A percentile compares a stretch with the other conserved stretches of the same genome.
Evolutionary conservation across 1,284 basidiomycete species (phyloP).

Genomic region (Hemileia vastatrix): DNA sequence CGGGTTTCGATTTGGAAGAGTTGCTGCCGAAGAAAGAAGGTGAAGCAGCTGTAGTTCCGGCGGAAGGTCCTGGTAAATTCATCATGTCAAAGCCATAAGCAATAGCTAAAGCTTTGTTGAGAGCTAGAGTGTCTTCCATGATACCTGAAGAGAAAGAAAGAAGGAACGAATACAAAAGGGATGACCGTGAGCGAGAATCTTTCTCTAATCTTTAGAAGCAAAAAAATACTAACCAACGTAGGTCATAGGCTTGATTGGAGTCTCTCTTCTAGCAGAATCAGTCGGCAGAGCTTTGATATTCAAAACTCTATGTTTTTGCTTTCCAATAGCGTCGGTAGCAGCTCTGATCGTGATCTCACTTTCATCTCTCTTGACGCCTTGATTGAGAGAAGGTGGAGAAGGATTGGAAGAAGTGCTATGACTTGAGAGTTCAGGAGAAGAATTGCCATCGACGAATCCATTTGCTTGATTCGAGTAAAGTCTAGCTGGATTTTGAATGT

Average conservation of each 20-base stretch:
- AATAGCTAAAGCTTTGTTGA: slow-evolving; percentile 41
- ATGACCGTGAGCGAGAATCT: neutral
- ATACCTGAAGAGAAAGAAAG: slow-evolving; percentile 27
- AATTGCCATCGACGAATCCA: neutral
- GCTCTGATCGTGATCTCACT: slow-evolving; percentile 37
- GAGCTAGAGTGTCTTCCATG: slow-evolving; percentile 42
- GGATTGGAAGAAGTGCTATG: neutral
- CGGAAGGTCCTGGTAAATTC: slow-evolving; percentile 29
- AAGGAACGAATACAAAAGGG: neutral
- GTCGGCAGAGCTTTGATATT: slow-evolving; percentile 30
- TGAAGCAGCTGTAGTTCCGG: slow-evolving; percentile 2
- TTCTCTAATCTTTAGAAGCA: neutral
- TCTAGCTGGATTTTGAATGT: slow-evolving; percentile 27
- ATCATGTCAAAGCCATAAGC: slow-evolving; percentile 40
- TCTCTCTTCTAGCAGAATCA: slow-evolving; percentile 35
- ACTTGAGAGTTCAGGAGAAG: neutral
- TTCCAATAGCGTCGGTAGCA: neutral
- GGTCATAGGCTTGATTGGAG: slow-evolving; percentile 37
- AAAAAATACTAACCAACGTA: slow-evolving; percentile 26
- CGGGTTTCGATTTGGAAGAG: neutral
- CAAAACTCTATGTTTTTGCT: neutral
- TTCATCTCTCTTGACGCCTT: slow-evolving; percentile 26
- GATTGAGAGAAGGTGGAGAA: neutral
- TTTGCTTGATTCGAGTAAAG: neutral
- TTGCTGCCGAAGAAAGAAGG: neutral